Base-by-base conservation (phyloP, 495 filamentous ascomycete species). In the Corynascus novoguineensis region DNA sequence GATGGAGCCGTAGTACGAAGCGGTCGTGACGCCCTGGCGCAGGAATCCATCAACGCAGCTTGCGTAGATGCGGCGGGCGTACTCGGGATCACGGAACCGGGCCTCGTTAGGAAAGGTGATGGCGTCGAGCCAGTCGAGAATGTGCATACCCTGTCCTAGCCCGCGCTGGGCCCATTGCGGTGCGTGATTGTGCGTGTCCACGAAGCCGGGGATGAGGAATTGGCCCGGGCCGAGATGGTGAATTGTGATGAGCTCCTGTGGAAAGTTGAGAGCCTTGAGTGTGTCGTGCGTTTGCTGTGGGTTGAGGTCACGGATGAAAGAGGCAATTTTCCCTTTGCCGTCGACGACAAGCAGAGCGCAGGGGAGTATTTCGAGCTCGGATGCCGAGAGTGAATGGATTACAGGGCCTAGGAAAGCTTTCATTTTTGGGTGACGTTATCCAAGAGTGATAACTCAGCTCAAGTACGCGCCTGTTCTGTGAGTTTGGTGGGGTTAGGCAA, bases 161-260 rank as follows among this genome's bases (percentile, higher is more conserved):
- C 83, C 83, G 35, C 81, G 78, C 58, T 84, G 80, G 11, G 79
- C 72, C 76, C 78, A 85, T 62, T 86, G 83, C 5, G 83, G 83
- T 5, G 83, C 83, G 58, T 85, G 83, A 59, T 81, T 84, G 72
- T 85, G 83, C 11, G 82, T 84, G 68, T 85, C 82, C 22, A 85
- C 69, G 64, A 85, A 83, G 11, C 82, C 83, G 0, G 83, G 83
- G 47, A 81, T 76, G 12, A 86, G 60, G 64, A 85, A 82, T 34
- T 82, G 63, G n/a, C 75, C 74, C 1, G 75, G 71, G 0, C 53
- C 52, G 12, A 85, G 75, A 31, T 67, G 59, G 51, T 69, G 74
- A 45, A 78, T 71, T 14, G 9, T 40, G 47, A 57, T 15, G 53
- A 41, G 55, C 49, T 53, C 55, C 44, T 47, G 45, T 7, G 9